Evolutionary conservation across 2,329 filamentous ascomycete genomes (phyloP).

Genomic region (Cladophialophora exuberans): DNA sequence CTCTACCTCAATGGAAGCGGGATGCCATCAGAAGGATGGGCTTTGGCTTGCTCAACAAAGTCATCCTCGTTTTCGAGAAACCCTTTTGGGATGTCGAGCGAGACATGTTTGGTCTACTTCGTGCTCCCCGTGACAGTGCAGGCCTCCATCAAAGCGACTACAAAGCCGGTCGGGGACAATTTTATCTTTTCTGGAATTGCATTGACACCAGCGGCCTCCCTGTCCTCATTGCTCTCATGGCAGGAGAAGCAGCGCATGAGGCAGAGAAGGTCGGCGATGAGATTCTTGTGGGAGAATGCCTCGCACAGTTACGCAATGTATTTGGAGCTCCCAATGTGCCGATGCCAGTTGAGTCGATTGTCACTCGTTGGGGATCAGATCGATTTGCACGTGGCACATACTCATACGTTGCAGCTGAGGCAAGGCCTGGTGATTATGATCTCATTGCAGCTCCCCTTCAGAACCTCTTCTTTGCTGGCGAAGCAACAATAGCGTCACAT

Average conservation of each 20-base stretch:
- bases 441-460: slow-evolving; percentile 82
- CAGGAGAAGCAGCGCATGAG: slow-evolving; percentile 88
- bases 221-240: slow-evolving; percentile 90
- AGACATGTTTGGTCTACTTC: slow-evolving; percentile 92
- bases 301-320: slow-evolving; percentile 73
- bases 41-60: slow-evolving; percentile 93
- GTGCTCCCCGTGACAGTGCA: slow-evolving; percentile 67
- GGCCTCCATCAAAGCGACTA: slow-evolving; percentile 83
- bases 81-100: slow-evolving; percentile 88
- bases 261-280: slow-evolving; percentile 78
- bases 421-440: slow-evolving; percentile 87
- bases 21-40: slow-evolving; percentile 81
- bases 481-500: slow-evolving; percentile 94
- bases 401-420: slow-evolving; percentile 84
- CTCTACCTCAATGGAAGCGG: slow-evolving; percentile 83
- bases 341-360: slow-evolving; percentile 78
- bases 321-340: slow-evolving; percentile 70
- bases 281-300: slow-evolving; percentile 78
- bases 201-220: slow-evolving; percentile 86
- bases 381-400: slow-evolving; percentile 92
- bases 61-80: slow-evolving; percentile 84
- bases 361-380: slow-evolving; percentile 92
- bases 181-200: slow-evolving; percentile 98
- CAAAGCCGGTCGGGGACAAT: slow-evolving; percentile 76
- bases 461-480: slow-evolving; percentile 91